Conservation (phyloP, 176 grass and related monocot species). For the Rhynchospora breviuscula region DNA sequence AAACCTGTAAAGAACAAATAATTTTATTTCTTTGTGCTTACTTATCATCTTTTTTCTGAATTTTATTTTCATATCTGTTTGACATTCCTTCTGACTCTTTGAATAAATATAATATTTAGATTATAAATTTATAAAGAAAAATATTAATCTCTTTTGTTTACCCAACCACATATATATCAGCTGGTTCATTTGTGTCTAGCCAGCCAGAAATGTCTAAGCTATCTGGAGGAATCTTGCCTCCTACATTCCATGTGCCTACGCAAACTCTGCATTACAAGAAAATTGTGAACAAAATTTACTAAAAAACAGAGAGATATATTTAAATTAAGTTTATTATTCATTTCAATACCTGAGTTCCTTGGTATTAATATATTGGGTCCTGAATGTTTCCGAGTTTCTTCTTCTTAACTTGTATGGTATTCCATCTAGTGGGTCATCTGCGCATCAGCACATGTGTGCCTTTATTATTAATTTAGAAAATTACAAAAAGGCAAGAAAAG, state of each 20-base stretch:
- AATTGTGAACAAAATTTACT: neutral
- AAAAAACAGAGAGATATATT: neutral
- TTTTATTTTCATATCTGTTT: neutral
- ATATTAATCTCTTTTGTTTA: slow-evolving; percentile 25
- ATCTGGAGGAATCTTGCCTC: slow-evolving; percentile 46
- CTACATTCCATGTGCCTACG: slow-evolving; percentile 72
- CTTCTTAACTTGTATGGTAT: slow-evolving; percentile 52
- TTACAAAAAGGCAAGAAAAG: neutral
- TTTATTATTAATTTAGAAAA: neutral
- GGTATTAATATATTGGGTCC: slow-evolving; percentile 81
- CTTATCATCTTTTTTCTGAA: neutral
- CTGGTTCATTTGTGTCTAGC: slow-evolving; percentile 60
- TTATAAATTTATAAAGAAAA: slow-evolving; percentile 1
- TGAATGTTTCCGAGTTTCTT: slow-evolving; percentile 84
- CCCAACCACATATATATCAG: slow-evolving; percentile 92
- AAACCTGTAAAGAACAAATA: slow-evolving; percentile 46
- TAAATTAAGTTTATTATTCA: neutral
- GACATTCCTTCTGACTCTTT: neutral
- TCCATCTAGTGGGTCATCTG: slow-evolving; percentile 40
- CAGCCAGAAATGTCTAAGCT: slow-evolving; percentile 55
- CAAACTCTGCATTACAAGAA: slow-evolving; percentile 40
- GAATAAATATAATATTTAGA: neutral
- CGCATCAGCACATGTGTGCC: slow-evolving; percentile 27
- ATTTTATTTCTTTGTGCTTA: neutral
- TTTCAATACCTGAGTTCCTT: slow-evolving; percentile 61